Conservation (phyloP, 2,329 filamentous ascomycete genomes). For the Neodidymelliopsis sp. region DNA sequence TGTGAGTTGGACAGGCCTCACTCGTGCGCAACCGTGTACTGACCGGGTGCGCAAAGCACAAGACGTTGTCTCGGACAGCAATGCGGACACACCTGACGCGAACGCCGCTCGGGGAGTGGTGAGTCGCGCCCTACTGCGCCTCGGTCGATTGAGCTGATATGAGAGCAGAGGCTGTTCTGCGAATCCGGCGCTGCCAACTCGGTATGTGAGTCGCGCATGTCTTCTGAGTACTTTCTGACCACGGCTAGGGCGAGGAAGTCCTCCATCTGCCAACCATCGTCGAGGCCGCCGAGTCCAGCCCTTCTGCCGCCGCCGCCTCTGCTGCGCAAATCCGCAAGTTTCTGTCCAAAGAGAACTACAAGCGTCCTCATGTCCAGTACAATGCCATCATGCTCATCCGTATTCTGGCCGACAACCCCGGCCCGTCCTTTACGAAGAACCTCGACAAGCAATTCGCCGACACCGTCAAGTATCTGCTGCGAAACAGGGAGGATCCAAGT, state of each 20-base stretch:
- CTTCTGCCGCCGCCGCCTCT: conserved; percentile 81
- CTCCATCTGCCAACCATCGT: conserved; percentile 92
- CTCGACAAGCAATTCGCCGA: conserved; percentile 84
- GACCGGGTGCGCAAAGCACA: conserved; percentile 32
- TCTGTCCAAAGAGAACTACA: conserved; percentile 73
- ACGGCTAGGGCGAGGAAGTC: conserved; percentile 78
- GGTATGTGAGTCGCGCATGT: conserved; percentile 24
- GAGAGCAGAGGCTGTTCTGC: conserved; percentile 76
- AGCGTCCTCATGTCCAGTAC: conserved; percentile 79
- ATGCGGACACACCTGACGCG: conserved; percentile 69
- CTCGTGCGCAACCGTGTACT: conserved; percentile 11
- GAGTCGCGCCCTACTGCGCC: conserved; percentile 48
- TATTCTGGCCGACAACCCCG: conserved; percentile 92
- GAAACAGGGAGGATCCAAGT: conserved; percentile 72
- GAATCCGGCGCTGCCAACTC: conserved; percentile 70
- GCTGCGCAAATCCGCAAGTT: conserved; percentile 83
- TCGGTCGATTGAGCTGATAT: conserved; percentile 12
- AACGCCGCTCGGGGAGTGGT: conserved; percentile 72
- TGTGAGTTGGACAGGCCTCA: conserved; percentile 26
- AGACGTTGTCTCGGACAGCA: conserved; percentile 35
- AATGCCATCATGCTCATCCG: conserved; percentile 95
- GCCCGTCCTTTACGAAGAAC: conserved; percentile 87
- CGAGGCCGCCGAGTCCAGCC: conserved; percentile 92
- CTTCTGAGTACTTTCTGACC: conserved; percentile 21
- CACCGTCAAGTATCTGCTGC: conserved; percentile 76